These are phyloP conservation scores for Telfairia occidentalis DNA, from an alignment of 331 rosid genomes.

Conservation along the genomic window DNA sequence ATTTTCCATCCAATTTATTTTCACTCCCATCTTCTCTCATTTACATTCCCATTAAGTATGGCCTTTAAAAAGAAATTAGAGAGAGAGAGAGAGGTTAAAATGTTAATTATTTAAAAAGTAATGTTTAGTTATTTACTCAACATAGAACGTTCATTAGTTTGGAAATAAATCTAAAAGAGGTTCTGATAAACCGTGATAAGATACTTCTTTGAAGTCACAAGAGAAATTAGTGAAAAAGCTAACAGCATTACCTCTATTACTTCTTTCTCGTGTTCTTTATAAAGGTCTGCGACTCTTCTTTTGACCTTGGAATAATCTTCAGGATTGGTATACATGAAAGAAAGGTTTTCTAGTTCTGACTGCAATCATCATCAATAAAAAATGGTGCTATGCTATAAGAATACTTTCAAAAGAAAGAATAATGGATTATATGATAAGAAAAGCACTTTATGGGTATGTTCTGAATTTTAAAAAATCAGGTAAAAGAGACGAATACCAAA, in stretches of 20 bases:
- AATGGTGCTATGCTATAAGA: neutral
- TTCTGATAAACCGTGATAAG: neutral
- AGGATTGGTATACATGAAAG: conserved; percentile 84
- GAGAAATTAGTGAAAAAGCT: conserved; percentile 15
- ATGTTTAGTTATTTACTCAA: neutral
- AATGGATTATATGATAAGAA: neutral
- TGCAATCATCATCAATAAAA: conserved; percentile 28
- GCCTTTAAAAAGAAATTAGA: neutral
- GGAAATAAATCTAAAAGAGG: neutral
- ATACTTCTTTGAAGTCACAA: conserved; percentile 7
- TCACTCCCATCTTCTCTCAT: neutral
- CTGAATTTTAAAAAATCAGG: neutral
- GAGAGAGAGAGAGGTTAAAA: too few species aligned
- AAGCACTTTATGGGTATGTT: neutral
- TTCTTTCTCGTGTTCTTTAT: conserved; percentile 90
- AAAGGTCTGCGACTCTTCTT: conserved; percentile 75
- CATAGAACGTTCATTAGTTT: neutral
- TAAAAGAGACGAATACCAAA: neutral
- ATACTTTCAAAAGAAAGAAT: neutral
- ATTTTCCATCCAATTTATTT: neutral
- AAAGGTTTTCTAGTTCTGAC: conserved; percentile 93
- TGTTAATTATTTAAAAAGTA: neutral
- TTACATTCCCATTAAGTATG: neutral
- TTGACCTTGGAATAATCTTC: conserved; percentile 91
- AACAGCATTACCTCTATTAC: conserved; percentile 57